Evolutionary conservation across 768 basidiomycete genomes (phyloP).

Genomic region (Dentipellis sp.): DNA sequence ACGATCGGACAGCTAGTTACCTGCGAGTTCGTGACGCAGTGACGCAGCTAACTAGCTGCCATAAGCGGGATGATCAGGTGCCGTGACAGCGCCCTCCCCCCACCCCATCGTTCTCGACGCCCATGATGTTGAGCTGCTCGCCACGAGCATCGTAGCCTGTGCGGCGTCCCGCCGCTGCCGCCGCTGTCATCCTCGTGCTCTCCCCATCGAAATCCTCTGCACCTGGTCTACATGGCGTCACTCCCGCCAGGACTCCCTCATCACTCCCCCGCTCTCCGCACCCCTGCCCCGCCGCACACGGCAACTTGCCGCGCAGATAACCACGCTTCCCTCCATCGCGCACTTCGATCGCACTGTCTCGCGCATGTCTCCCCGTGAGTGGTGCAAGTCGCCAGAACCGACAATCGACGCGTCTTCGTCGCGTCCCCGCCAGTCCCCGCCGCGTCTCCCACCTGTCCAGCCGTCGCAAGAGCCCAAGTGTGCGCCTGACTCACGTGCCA

Average conservation of each 20-base stretch:
- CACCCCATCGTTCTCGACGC: no score
- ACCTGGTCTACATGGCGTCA: constrained; percentile 35
- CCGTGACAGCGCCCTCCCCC: no score
- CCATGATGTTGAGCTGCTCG: no score
- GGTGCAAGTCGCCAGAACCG: constrained; percentile 3
- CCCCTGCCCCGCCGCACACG: constrained; percentile 19
- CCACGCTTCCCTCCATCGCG: constrained; percentile 57
- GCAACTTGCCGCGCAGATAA: constrained; percentile 3
- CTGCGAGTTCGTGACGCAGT: no score
- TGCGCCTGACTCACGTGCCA: constrained; percentile 21
- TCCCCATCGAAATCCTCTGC: constrained; percentile 30
- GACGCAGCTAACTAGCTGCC: no score
- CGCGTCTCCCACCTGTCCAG: constrained; percentile 4
- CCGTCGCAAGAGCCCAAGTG: constrained; percentile 1
- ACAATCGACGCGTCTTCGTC: constrained; percentile 6
- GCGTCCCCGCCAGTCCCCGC: not conserved
- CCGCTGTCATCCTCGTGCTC: no score
- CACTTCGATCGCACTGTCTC: constrained; percentile 41
- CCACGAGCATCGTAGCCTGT: no score
- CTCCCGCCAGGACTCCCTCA: constrained; percentile 28
- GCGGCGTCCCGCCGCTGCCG: no score
- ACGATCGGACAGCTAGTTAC: no score
- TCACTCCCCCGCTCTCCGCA: constrained; percentile 38
- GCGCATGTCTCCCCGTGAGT: constrained; percentile 39
- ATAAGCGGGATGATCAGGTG: no score